phyloP scores from a whole-genome alignment of 75 land plant genomes.

The Pseudotsuga menziesii region DNA sequence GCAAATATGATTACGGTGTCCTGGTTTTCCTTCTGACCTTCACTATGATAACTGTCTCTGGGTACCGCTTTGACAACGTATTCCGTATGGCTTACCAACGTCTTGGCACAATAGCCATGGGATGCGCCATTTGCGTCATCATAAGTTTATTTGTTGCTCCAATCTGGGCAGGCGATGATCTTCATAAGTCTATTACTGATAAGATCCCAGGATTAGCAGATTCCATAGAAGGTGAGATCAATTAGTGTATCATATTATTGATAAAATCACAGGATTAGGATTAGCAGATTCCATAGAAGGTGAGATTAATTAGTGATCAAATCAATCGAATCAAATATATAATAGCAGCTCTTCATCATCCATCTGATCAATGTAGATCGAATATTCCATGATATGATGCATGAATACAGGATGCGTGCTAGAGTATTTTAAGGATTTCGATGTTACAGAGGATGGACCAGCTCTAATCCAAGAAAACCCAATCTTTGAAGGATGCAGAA shows the following conservation, averaged over 20 bases:
- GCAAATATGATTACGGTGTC: constrained; percentile 44
- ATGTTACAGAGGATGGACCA: too few relatives aligned
- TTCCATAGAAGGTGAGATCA: constrained; percentile 28
- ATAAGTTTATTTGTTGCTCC: constrained; percentile 41
- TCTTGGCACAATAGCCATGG: constrained; percentile 30
- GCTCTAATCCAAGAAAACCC: neutral
- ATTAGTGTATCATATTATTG: neutral
- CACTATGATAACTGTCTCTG: constrained; percentile 42
- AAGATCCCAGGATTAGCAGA: constrained; percentile 29
- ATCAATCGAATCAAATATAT: too few relatives aligned
- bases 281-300: constrained; percentile 39
- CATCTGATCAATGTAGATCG: too few relatives aligned
- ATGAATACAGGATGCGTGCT: constrained; percentile 17
- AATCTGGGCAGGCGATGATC: constrained; percentile 64
- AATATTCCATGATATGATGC: neutral
- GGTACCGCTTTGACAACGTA: constrained; percentile 23
- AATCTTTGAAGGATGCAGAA: constrained; percentile 22
- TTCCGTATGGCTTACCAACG: constrained; percentile 28
- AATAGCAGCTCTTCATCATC: too few relatives aligned
- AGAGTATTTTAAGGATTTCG: constrained; percentile 18
- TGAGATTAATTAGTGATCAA: too few relatives aligned
- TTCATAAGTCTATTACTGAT: constrained; percentile 29
- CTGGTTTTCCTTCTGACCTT: constrained; percentile 61
- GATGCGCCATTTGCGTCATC: constrained; percentile 33
- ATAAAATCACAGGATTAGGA: constrained; percentile 31